Base-by-base conservation (phyloP, 2,329 filamentous ascomycete species). In the Aspergillus ochraceus region DNA sequence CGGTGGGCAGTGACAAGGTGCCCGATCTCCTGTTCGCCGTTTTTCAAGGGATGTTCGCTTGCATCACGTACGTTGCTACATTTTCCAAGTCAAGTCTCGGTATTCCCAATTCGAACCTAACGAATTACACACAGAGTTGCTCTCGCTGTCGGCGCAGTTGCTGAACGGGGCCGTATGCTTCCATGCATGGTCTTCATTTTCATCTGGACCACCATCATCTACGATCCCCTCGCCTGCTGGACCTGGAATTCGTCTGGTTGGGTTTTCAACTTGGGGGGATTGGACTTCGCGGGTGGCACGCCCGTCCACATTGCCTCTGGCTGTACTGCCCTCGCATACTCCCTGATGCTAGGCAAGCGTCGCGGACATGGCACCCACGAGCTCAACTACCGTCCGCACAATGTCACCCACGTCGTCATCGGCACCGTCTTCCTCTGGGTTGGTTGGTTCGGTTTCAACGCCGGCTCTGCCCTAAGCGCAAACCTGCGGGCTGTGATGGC, bases 361-460 rank as follows among this genome's bases (percentile, higher is more conserved):
- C 84, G 88, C 62, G 92, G 92, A 22, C 91, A 96, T 74, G 90
- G 91, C 53, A 96, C 91, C 29, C 89, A 92, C 72, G 91, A 94
- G 75, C 83, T 96, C 68, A 96, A 96, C 79, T 96, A 94, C 77
- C 89, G 92, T 54, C 92, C 92, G 10, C 92, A 97, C 80, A 96
- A 96, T 70, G 91, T 96, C 51, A 95, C 92, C 4, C 91, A 96
- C 74, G 92, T 97, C 67, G 91, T 96, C 55, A 90, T 96, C 58
- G 92, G 92, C 30, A 96, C 92, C 3, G 91, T 96, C 51, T 96
- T 97, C 79, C 87, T 97, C 17, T 97, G 92, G 92, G 90, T 96
- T 17, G 92, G 92, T 56, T 97, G 92, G 92, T 96, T 96, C 71
- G 92, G 92, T 52, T 97, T 97, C 86, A 97, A 96, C 70, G 91